Evolutionary conservation across 148 eudicot genomes (phyloP), one percentile per base, ranked within the genome.

Genomic region (Vaccinium myrtillus): DNA sequence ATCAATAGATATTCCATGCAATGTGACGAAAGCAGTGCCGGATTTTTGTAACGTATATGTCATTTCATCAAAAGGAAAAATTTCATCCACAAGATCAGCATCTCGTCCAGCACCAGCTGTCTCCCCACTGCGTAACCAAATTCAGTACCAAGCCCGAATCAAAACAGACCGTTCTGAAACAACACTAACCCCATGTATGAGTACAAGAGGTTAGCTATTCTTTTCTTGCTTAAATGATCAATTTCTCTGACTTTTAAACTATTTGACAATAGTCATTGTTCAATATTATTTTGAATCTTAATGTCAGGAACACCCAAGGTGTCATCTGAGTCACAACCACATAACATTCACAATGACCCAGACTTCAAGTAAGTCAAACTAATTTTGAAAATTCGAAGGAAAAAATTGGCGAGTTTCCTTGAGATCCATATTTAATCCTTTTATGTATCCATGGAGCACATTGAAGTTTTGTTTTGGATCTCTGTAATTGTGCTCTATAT

Each of bases 41-140:
- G 98, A 96, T 63, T 96, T 95, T 83, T 96, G 99, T 86, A 91
- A 92, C 0, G 88, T 94, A 14, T 96, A 93, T 85, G 86, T 89
- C 8, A 91, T 96, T 69, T 69, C 74, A 80, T 88, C 93, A 59
- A 95, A 95, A 87, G 95, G 93, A 10, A 96, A 94, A 88, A 91
- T 95, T 67, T 87, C 93, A 59, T 83, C 88, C 39, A 89, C 91
- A 43, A 76, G 89, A 83, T 83, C 93, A 25, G 91, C 99, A 48
- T 85, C 93, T 8, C 93, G 98, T 36, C 89, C 88, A 1, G 90
- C 98, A 4, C 98, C 96, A 15, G 32, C 86, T 14, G 70, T 56
- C 27, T 88, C 95, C 19, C 84, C 90, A 12, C 89, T 94, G 70
- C 95, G 93, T 51, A 85, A 25, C 79, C 94, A 93, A 82, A 85